Base-by-base conservation (phyloP, 768 basidiomycete genomes). In the Russula virescens region DNA sequence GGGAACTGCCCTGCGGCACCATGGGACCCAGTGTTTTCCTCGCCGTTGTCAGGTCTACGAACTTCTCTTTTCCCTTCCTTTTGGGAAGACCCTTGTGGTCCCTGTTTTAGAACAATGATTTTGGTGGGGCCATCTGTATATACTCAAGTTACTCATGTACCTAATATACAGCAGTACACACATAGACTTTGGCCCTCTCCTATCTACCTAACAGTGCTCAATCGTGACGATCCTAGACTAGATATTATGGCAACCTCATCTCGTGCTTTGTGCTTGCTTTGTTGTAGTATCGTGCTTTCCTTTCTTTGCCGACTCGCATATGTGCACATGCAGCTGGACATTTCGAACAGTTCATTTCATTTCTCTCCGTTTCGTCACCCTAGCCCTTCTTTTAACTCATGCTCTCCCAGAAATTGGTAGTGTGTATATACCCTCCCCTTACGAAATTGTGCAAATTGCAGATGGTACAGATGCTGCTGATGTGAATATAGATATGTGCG, bases 381-480 rank as follows among this genome's bases (percentile, higher is more conserved):
- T 31, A 31, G 31, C 31, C 31, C 31, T 31, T 31, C 31, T 31
- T 31, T 31, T 31, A n/a, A n/a, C n/a, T n/a, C n/a, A n/a, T n/a
- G n/a, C n/a, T n/a, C n/a, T n/a, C n/a, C n/a, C n/a, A n/a, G n/a
- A n/a, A n/a, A n/a, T n/a, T n/a, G n/a, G n/a, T n/a, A n/a, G n/a
- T n/a, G 31, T 31, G 31, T 31, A 18, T 43, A 13, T 43, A 43
- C 5, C 7, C 13, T 3, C 16, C 50, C 50, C 50, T 7, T 34
- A n/a, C 14, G 28, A 38, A 18, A 45, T 34, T 31, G 31, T 31
- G 31, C 31, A 31, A 31, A 31, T 31, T 34, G 55, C n/a, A 31
- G 55, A 56, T 47, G 45, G 18, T 57, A 48, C 56, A 57, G 55
- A 56, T 56, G 16, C 10, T 55, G 26, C 7, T 21, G 28, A 23